Percentiles rank a stretch among this genome's conserved stretches.
phyloP scores from a whole-genome alignment of 257 asterid genomes.

The Solanum medicagineum region DNA sequence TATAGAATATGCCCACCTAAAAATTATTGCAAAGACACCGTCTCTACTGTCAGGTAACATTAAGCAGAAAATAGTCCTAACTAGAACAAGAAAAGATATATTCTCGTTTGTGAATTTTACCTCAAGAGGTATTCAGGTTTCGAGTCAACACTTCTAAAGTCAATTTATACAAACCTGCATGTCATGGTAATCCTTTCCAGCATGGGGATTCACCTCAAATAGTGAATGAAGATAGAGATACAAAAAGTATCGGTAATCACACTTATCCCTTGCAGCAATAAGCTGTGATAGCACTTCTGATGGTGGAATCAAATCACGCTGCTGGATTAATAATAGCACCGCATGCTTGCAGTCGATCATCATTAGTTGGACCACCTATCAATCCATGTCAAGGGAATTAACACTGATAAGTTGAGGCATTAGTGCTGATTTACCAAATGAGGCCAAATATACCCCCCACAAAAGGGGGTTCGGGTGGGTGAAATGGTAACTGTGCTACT shows the following conservation, averaged over 20 bases:
- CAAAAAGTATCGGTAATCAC: slow-evolving; percentile 55
- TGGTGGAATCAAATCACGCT: slow-evolving; percentile 53
- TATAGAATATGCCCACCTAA: not conserved
- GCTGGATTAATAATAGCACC: slow-evolving; percentile 62
- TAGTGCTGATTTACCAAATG: not conserved
- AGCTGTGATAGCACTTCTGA: slow-evolving; percentile 86
- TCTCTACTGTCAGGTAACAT: not conserved
- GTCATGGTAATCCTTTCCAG: slow-evolving; percentile 92
- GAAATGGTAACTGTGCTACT: not conserved
- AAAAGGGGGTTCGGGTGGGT: too few relatives aligned
- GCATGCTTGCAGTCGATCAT: slow-evolving; percentile 82
- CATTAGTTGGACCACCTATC: slow-evolving; percentile 93
- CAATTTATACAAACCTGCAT: slow-evolving; percentile 63
- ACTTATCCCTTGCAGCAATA: slow-evolving; percentile 46
- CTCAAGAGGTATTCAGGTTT: not conserved
- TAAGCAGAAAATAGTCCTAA: not conserved
- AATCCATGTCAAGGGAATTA: slow-evolving; percentile 9
- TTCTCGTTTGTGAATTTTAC: not conserved
- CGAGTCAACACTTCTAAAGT: not conserved
- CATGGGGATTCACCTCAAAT: slow-evolving; percentile 62
- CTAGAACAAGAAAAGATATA: not conserved
- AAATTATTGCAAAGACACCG: not conserved
- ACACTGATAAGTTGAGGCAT: not conserved
- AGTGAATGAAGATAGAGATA: slow-evolving; percentile 67
- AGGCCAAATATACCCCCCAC: not conserved